These are phyloP conservation scores for Monosporozyma yasuniensis DNA, from an alignment of 805 yeast species.

Conservation along the genomic window DNA sequence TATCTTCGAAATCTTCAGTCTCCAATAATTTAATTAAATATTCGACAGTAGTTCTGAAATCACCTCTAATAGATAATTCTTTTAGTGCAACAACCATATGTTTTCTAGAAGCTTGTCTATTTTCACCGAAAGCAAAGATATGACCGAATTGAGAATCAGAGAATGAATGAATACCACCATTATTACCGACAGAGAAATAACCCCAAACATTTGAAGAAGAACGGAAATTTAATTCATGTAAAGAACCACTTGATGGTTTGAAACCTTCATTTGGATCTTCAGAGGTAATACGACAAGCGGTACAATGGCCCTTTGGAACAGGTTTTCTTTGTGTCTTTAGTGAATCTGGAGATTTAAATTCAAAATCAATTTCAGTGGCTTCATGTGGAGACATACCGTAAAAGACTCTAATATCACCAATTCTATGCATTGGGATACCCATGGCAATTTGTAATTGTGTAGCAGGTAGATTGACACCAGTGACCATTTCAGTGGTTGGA, in stretches of 20 bases:
- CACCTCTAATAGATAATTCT: conserved; percentile 95
- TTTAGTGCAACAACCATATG: conserved; percentile 98
- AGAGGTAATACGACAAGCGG: conserved; percentile 97
- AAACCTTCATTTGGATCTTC: conserved; percentile 99
- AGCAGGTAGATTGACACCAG: conserved; percentile 96
- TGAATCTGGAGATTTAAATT: conserved; percentile 65
- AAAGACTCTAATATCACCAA: conserved; percentile 81
- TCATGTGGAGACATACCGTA: conserved; percentile 97
- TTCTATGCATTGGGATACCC: conserved; percentile 97
- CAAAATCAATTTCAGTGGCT: conserved; percentile 82
- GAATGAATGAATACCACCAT: conserved; percentile 94
- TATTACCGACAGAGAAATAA: conserved; percentile 93
- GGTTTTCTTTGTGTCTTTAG: conserved; percentile 82
- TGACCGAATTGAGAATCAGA: conserved; percentile 99
- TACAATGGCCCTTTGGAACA: conserved; percentile 94
- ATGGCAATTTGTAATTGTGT: conserved; percentile 98
- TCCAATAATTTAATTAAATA: conserved; percentile 89
- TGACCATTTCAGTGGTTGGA: conserved; percentile 99
- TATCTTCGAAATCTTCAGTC: conserved; percentile 92
- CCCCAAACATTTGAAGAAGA: conserved; percentile 99
- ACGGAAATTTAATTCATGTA: conserved; percentile 93
- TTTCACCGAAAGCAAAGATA: conserved; percentile 97
- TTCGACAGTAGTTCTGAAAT: conserved; percentile 96
- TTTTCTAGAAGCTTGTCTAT: conserved; percentile 94
- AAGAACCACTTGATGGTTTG: conserved; percentile 95